Base-by-base conservation (phyloP, 1,139 yeast genomes). In the Spencermartinsiella ligniputridi region DNA sequence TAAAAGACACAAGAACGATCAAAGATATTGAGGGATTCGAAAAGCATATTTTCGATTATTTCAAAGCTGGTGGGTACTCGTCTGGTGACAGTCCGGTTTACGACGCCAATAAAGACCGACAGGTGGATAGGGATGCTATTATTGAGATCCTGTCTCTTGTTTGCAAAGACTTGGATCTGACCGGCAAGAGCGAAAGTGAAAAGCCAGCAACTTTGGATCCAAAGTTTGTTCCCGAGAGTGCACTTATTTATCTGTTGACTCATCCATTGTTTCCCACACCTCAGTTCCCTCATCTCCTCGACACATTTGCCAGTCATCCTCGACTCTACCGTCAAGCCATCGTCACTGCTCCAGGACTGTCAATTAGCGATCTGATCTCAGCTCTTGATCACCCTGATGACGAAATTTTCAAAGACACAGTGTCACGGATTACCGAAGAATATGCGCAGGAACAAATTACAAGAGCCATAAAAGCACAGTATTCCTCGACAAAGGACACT, bases 241-340 rank as follows among this genome's bases (percentile, higher is more conserved):
- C 89, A 1, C 64, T 87, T 45, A 76, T 84, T 3, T 90, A 87
- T 60, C 70, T 89, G 35, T 71, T 90, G 50, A 86, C 96, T 2
- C 96, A 88, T 66, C 96, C 97, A 19, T 67, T 87, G 27, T 88
- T 83, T 64, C 96, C 97, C 8, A 66, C 71, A 3, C 67, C 71
- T 18, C 76, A 71, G 53, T 71, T 86, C 4, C 67, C 68, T 1
- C 82, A 80, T 1, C 64, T 90, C 39, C 63, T 86, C 40, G 54
- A 65, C 6, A 70, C 74, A 39, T 71, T 88, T 33, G 66, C 68
- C 47, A 52, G 67, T 2, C 72, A 76, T 50, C 79, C 85, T 33
- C 75, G 84, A 44, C 71, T 89, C 47, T 74, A 84, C 61, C 79
- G 88, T 63, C 95, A 85, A 61, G 92, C 95, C 0, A 75, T 88